These are phyloP conservation scores for Xylaria sp. DNA, from an alignment of 2,329 filamentous ascomycete species.

Conservation along the genomic window DNA sequence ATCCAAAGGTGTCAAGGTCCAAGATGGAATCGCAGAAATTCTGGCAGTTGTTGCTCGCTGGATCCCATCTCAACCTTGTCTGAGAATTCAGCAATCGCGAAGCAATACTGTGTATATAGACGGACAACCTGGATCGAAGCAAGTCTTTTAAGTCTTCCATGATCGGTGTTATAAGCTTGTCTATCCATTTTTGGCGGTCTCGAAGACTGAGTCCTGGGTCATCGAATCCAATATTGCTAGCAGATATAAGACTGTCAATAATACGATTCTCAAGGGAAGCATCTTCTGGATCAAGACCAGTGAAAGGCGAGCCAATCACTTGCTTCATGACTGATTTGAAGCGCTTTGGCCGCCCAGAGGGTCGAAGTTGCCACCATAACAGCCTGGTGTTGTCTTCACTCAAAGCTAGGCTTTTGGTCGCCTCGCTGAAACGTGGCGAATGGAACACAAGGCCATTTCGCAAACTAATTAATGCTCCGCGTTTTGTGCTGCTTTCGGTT, in stretches of 20 bases:
- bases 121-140: neutral
- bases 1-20: slow-evolving; percentile 14
- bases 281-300: slow-evolving; percentile 10
- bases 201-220: slow-evolving; percentile 17
- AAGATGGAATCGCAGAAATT: slow-evolving; percentile 25
- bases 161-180: slow-evolving; percentile 10
- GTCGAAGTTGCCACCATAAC: slow-evolving; percentile 19
- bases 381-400: slow-evolving; percentile 14
- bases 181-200: slow-evolving; percentile 15
- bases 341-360: slow-evolving; percentile 16
- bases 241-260: slow-evolving; percentile 18
- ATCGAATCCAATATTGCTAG: slow-evolving; percentile 16
- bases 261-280: slow-evolving; percentile 10
- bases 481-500: slow-evolving; percentile 17
- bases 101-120: slow-evolving; percentile 10
- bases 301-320: slow-evolving; percentile 20
- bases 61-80: slow-evolving; percentile 16
- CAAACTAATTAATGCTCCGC: slow-evolving; percentile 16
- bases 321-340: slow-evolving; percentile 26
- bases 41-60: slow-evolving; percentile 24
- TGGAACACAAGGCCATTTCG: slow-evolving; percentile 5
- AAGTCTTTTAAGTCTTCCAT: slow-evolving; percentile 14
- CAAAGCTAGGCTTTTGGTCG: slow-evolving; percentile 12
- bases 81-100: slow-evolving; percentile 14
- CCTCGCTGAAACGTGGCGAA: neutral